These are phyloP conservation scores for Globisporangium perplexum DNA, from an alignment of 352 stramenopile species.

Conservation along the genomic window DNA sequence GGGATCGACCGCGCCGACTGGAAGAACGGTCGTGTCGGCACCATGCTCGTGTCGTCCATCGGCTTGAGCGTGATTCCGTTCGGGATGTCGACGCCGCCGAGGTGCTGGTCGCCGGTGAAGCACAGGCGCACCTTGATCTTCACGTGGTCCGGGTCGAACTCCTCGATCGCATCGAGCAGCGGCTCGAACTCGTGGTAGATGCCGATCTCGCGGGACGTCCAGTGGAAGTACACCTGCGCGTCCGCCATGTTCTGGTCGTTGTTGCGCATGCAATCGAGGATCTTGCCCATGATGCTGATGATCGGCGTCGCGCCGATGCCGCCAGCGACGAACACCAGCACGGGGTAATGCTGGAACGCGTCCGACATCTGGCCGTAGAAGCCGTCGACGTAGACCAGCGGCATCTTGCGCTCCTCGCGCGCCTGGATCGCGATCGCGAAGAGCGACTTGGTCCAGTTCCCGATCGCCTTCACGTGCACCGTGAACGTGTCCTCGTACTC, in stretches of 20 bases:
- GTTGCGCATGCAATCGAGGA: conserved; percentile 76
- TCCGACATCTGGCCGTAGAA: conserved; percentile 85
- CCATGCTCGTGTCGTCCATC: conserved; percentile 77
- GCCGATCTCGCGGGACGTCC: conserved; percentile 77
- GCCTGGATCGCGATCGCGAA: conserved; percentile 71
- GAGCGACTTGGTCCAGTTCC: conserved; percentile 72
- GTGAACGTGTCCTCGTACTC: conserved; percentile 84
- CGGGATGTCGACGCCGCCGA: conserved; percentile 64
- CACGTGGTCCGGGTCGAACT: conserved; percentile 62
- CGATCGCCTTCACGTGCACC: conserved; percentile 74
- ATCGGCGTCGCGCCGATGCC: conserved; percentile 88
- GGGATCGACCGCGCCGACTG: conserved; percentile 58
- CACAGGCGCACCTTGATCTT: conserved; percentile 70
- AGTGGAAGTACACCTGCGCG: conserved; percentile 81
- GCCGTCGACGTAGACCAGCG: conserved; percentile 77
- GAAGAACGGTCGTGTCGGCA: conserved; percentile 73
- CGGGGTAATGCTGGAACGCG: conserved; percentile 76
- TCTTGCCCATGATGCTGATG: conserved; percentile 85
- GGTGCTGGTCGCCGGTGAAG: conserved; percentile 77
- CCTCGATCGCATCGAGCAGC: conserved; percentile 67
- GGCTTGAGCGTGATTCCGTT: conserved; percentile 73
- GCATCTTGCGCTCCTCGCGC: conserved; percentile 70
- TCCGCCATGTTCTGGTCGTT: conserved; percentile 64
- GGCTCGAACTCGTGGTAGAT: conserved; percentile 85
- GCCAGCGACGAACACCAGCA: conserved; percentile 72